These are phyloP conservation scores for Dissoconium aciculare DNA, from an alignment of 2,329 filamentous ascomycete species.

Conservation along the genomic window DNA sequence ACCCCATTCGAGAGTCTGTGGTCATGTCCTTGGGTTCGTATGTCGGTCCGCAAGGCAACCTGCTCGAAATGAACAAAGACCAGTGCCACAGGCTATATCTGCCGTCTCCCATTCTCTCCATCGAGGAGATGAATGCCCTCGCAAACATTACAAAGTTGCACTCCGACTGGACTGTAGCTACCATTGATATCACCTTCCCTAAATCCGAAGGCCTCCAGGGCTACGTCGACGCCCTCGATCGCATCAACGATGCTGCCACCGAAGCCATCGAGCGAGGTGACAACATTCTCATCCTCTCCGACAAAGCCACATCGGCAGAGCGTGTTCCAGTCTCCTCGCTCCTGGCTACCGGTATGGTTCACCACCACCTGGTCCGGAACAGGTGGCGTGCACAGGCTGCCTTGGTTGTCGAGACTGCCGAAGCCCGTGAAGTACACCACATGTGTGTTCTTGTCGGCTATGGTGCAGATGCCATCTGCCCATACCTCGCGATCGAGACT, in stretches of 20 bases:
- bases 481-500: constrained; percentile 89
- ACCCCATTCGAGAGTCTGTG: constrained; percentile 90
- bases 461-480: constrained; percentile 85
- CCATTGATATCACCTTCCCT: constrained; percentile 84
- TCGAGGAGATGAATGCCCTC: constrained; percentile 79
- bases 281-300: constrained; percentile 77
- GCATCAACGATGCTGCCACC: constrained; percentile 72
- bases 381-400: constrained; percentile 86
- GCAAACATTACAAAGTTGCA: constrained; percentile 60
- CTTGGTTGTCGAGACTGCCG: constrained; percentile 77
- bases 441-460: constrained; percentile 98
- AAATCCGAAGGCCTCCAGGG: constrained; percentile 70
- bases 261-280: constrained; percentile 70
- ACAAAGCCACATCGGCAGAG: constrained; percentile 68
- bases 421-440: constrained; percentile 93
- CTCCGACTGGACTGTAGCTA: constrained; percentile 72
- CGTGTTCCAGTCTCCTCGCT: constrained; percentile 76
- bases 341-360: constrained; percentile 80
- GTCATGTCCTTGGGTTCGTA: constrained; percentile 98
- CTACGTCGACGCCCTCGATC: constrained; percentile 74
- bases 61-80: constrained; percentile 80
- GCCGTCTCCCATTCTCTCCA: constrained; percentile 75
- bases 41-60: constrained; percentile 86
- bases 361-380: constrained; percentile 89
- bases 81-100: constrained; percentile 78